Conservation (phyloP, 345 rosid species). For the Citrus trifoliata region DNA sequence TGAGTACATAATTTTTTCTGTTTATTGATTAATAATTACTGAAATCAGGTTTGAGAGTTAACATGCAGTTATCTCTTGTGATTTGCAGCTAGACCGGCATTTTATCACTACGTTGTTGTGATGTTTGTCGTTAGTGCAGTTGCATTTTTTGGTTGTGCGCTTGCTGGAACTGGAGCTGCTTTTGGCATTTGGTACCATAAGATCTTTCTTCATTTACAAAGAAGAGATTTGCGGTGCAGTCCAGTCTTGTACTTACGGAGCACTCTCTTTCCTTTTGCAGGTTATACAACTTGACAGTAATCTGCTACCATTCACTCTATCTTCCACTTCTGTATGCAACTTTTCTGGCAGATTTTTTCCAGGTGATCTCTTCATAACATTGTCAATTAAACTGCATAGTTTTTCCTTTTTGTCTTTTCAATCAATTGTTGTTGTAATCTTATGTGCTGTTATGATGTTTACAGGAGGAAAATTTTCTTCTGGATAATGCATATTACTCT, state of each 20-base stretch:
- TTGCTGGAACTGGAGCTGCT: slow-evolving; percentile 36
- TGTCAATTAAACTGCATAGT: not conserved
- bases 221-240: not conserved
- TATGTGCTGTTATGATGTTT: not conserved
- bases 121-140: slow-evolving; percentile 29
- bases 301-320: slow-evolving; percentile 36
- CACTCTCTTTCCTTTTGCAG: slow-evolving; percentile 20
- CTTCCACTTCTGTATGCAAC: slow-evolving; percentile 36
- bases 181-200: slow-evolving; percentile 36
- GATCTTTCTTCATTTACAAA: not conserved
- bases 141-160: slow-evolving; percentile 25
- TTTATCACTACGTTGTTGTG: slow-evolving; percentile 34
- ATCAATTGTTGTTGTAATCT: not conserved
- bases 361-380: slow-evolving; percentile 13
- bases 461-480: slow-evolving; percentile 40
- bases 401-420: not conserved
- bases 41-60: not conserved
- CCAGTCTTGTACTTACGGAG: not conserved
- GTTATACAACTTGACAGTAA: slow-evolving; percentile 30
- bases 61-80: not conserved
- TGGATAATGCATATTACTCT: slow-evolving; percentile 44
- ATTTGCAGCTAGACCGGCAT: slow-evolving; percentile 39
- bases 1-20: slow-evolving; percentile 15
- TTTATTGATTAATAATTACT: not conserved
- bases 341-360: slow-evolving; percentile 45